phyloP scores from a whole-genome alignment of 169 alveolate genomes.

The Eimeria maxima region DNA sequence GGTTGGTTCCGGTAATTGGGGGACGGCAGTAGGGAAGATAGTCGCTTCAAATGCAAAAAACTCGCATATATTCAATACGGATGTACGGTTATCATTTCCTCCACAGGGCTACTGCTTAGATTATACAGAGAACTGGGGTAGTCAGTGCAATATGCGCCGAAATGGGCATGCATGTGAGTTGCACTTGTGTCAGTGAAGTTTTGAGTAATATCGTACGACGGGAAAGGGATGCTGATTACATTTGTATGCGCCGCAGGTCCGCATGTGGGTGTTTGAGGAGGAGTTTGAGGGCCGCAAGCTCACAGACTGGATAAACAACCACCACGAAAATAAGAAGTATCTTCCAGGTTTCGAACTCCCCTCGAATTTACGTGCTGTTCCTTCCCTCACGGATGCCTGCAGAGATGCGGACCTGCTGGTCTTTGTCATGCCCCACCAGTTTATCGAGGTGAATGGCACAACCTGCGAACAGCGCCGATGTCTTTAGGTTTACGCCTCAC shows the following conservation, averaged over 20 bases:
- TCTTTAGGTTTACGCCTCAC: background rate
- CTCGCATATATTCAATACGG: conserved; percentile 81
- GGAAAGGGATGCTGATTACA: background rate
- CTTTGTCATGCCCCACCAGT: conserved; percentile 95
- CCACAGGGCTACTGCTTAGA: background rate
- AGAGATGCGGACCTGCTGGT: conserved; percentile 92
- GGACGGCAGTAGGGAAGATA: conserved; percentile 91
- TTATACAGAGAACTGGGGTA: background rate
- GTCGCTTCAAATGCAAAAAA: conserved; percentile 85
- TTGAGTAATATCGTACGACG: background rate
- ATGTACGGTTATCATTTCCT: conserved; percentile 55
- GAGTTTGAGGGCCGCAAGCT: conserved; percentile 90
- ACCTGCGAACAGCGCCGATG: background rate
- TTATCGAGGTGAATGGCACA: conserved; percentile 84
- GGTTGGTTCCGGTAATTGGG: conserved; percentile 95
- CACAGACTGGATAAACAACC: conserved; percentile 92
- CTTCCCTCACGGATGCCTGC: conserved; percentile 92
- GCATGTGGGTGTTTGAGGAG: conserved; percentile 94
- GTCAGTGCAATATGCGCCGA: background rate
- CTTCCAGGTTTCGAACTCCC: conserved; percentile 94
- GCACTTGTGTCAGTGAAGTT: background rate
- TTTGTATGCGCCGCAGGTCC: conserved; percentile 87
- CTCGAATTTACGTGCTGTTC: conserved; percentile 91
- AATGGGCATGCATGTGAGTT: background rate
- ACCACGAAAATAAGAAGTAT: conserved; percentile 94